Percentiles rank a stretch among this genome's conserved stretches.
phyloP scores from a whole-genome alignment of 352 stramenopile genomes.

The Phytophthora melonis region DNA sequence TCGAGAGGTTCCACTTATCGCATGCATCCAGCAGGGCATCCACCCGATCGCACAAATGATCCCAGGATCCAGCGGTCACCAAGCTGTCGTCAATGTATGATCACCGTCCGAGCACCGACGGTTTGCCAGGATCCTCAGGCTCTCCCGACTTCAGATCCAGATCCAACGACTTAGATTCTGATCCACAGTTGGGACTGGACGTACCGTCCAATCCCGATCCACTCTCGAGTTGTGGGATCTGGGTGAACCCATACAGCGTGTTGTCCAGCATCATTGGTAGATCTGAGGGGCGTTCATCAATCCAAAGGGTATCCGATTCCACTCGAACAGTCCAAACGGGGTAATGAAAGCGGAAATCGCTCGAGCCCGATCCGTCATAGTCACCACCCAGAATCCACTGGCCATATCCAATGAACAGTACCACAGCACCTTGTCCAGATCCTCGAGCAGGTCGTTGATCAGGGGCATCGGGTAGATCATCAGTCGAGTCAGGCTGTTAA shows the following conservation, averaged over 20 bases:
- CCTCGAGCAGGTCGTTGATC: neutral
- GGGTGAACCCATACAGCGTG: too few species aligned
- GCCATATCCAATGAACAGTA: neutral
- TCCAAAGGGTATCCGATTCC: too few species aligned
- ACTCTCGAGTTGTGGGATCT: too few species aligned
- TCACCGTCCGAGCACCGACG: neutral
- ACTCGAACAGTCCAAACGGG: neutral
- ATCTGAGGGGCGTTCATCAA: too few species aligned
- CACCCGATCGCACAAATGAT: neutral
- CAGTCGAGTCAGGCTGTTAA: neutral
- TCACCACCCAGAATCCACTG: neutral
- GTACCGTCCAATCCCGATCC: too few species aligned
- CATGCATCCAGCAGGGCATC: neutral
- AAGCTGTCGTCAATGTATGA: neutral
- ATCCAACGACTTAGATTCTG: too few species aligned
- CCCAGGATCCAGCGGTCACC: neutral
- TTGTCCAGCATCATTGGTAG: too few species aligned
- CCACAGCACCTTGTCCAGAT: neutral
- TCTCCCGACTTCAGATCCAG: too few species aligned
- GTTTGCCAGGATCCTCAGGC: neutral
- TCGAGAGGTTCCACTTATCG: too few species aligned
- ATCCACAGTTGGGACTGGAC: too few species aligned
- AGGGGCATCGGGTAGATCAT: neutral
- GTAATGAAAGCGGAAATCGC: neutral
- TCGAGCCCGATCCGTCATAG: neutral